Evolutionary conservation across 148 eudicot species (phyloP), one percentile per base, ranked within the genome.

Genomic region (Arbutus unedo): DNA sequence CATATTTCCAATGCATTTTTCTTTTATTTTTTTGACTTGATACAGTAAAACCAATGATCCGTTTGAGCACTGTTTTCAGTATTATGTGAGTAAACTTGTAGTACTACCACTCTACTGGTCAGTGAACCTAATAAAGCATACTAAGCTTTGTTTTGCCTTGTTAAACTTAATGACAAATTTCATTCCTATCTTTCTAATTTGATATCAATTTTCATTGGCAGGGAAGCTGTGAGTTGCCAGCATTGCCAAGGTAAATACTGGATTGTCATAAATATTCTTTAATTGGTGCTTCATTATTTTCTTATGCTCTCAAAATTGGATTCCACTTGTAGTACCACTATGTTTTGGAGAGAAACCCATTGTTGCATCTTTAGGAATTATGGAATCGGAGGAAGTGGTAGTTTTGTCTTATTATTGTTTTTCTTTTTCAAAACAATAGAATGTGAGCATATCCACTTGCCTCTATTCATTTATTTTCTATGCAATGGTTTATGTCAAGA

Each of bases 171-270:
- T 79, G 18, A 43, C 53, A 13, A 3, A 31, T 84, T 66, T 6
- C 57, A 75, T 75, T 64, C 82, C 47, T 31, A 53, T 62, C 83
- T 85, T 72, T 86, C 57, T 48, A 53, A 77, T 31, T 54, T 50
- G 13, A 76, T 79, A 57, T 79, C 43, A 64, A 53, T 31, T 11
- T 77, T 76, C 66, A 16, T 84, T 84, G 87, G 57, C 97, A 96
- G 99, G 87, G 97, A 96, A 80, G 98, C 99, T 79, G 95, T 93
- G 85, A 87, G 90, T 88, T 96, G 99, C 87, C 88, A 86, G 78
- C 77, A 81, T 77, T 96, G 99, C 82, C 81, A 88, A 83, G 99
- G 99, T 96, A 94, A 85, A 85, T 82, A 51, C 10, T 79, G 72
- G 25, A 8, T 84, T 81, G 49, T 48, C 7, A 53, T 21, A 53